phyloP scores from a whole-genome alignment of 2,329 filamentous ascomycete genomes.

The Nemania sp. region DNA sequence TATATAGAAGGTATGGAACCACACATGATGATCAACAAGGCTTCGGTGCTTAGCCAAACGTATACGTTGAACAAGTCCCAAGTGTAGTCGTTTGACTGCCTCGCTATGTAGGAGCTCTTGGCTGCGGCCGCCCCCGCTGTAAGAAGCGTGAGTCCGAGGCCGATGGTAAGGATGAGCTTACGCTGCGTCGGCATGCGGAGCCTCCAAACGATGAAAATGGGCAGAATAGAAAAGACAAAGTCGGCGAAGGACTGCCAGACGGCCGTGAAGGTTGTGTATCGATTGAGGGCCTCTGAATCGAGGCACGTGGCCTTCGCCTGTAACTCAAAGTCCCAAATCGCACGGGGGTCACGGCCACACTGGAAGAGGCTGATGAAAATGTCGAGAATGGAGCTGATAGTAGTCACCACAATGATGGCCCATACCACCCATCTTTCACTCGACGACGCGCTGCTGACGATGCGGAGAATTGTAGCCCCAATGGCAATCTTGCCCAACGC shows the following conservation, averaged over 20 bases:
- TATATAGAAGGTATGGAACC: conserved; percentile 32
- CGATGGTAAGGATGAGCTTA: conserved; percentile 28
- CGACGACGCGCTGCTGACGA: conserved; percentile 25
- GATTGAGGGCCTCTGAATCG: conserved; percentile 6
- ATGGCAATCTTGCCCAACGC: conserved; percentile 32
- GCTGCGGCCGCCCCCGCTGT: conserved; percentile 21
- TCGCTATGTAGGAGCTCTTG: conserved; percentile 25
- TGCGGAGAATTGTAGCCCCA: conserved; percentile 30
- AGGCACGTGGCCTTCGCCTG: conserved; percentile 20
- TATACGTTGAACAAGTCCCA: conserved; percentile 22
- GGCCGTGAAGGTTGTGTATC: conserved; percentile 31
- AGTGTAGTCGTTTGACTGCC: conserved; percentile 1
- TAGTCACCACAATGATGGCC: conserved; percentile 23
- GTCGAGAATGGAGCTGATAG: conserved; percentile 28
- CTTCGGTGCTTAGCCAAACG: conserved; percentile 23
- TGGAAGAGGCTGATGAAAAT: conserved; percentile 30
- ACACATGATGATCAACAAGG: conserved; percentile 31
- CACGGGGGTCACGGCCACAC: conserved; percentile 26
- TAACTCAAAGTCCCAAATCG: conserved; percentile 18
- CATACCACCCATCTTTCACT: conserved; percentile 30
- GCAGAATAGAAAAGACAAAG: conserved; percentile 29
- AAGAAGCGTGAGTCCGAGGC: conserved; percentile 34
- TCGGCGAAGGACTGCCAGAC: conserved; percentile 32
- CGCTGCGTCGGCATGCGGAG: conserved; percentile 27
- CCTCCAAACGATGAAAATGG: conserved; percentile 31